Conservation (phyloP, 208 protist species). For the Crithidia expoeki region DNA sequence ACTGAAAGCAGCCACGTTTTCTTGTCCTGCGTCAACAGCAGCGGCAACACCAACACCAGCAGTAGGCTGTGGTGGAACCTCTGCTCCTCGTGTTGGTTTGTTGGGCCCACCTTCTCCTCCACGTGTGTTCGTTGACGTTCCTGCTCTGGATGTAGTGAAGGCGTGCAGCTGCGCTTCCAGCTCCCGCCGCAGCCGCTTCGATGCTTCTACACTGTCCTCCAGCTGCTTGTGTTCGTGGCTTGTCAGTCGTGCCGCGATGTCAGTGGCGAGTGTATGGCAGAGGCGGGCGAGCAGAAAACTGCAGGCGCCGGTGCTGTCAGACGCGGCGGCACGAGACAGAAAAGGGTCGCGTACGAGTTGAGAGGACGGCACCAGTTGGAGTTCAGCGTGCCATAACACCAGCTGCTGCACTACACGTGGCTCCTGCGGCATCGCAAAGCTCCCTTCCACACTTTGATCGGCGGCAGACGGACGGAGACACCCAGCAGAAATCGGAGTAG, state of each 20-base stretch:
- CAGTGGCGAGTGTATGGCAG: constrained; percentile 62
- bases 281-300: constrained; percentile 65
- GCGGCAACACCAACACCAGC: too few relatives aligned
- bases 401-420: constrained; percentile 64
- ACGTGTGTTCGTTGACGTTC: not conserved
- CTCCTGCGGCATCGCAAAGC: constrained; percentile 5
- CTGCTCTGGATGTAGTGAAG: constrained; percentile 5
- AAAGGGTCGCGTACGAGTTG: constrained; percentile 75
- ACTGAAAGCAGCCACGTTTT: constrained; percentile 18
- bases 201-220: constrained; percentile 47
- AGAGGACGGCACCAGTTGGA: constrained; percentile 59
- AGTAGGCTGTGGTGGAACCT: not conserved
- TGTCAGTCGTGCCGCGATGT: constrained; percentile 52
- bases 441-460: too few relatives aligned
- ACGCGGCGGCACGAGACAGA: constrained; percentile 43
- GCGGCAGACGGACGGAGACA: too few relatives aligned
- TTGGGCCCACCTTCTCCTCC: too few relatives aligned
- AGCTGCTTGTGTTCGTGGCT: constrained; percentile 58
- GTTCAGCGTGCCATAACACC: constrained; percentile 56
- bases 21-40: too few relatives aligned
- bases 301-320: constrained; percentile 58
- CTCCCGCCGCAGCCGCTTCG: constrained; percentile 37
- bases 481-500: too few relatives aligned
- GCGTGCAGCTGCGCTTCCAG: constrained; percentile 38
- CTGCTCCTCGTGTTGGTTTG: not conserved